These are phyloP conservation scores for Hypomontagnella monticulosa DNA, from an alignment of 495 filamentous ascomycete genomes.

Conservation along the genomic window DNA sequence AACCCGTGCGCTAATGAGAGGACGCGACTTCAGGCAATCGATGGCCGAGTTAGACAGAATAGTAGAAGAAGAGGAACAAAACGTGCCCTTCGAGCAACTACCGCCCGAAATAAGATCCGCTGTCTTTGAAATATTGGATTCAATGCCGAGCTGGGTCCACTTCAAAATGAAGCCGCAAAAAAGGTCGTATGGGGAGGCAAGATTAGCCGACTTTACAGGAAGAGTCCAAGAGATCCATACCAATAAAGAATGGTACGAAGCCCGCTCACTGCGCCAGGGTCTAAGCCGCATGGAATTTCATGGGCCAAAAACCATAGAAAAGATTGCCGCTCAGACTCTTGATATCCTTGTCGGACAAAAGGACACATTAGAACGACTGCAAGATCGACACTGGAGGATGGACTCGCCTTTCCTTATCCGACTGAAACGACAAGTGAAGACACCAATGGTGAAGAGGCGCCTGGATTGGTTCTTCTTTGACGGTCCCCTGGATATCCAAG, in stretches of 20 bases:
- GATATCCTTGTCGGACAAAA: not conserved
- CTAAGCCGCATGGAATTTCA: not conserved
- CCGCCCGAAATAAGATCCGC: slow-evolving; percentile 9
- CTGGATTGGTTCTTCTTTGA: slow-evolving; percentile 33
- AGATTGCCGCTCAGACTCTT: not conserved
- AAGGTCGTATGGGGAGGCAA: not conserved
- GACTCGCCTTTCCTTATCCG: not conserved
- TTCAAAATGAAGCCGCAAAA: not conserved
- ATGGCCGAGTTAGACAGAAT: not conserved
- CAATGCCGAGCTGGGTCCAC: slow-evolving; percentile 18
- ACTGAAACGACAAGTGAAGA: not conserved
- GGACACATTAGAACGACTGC: not conserved
- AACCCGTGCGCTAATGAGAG: not conserved
- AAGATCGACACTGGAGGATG: not conserved
- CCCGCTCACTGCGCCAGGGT: slow-evolving; percentile 3
- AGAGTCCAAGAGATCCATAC: slow-evolving; percentile 6
- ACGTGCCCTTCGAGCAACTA: slow-evolving; percentile 1
- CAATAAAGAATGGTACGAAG: slow-evolving; percentile 19
- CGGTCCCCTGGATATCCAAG: not conserved
- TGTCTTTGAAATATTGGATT: slow-evolving; percentile 14
- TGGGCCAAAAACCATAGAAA: not conserved
- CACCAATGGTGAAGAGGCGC: not conserved
- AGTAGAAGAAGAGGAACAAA: not conserved
- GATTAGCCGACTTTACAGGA: not conserved
- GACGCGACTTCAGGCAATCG: not conserved